phyloP scores from a whole-genome alignment of 768 basidiomycete genomes.

The Neoboletus subvelutipes region DNA sequence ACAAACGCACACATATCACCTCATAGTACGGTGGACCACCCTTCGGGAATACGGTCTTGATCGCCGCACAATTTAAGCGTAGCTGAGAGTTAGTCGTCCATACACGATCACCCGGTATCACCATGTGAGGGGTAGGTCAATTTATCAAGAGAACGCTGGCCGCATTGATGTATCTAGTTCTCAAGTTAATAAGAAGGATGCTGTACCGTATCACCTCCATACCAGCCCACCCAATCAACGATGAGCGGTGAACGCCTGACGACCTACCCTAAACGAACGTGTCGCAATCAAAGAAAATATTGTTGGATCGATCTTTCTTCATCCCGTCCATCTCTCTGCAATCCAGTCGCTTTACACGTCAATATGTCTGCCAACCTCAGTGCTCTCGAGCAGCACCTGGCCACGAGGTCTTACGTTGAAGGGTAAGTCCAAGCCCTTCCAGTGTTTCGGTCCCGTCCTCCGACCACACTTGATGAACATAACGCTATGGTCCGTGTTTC shows the following conservation, averaged over 20 bases:
- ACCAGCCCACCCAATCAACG: conserved; percentile 13
- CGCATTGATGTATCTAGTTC: background rate
- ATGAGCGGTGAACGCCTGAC: background rate
- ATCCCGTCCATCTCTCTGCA: conserved; percentile 26
- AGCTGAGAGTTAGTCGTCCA: background rate
- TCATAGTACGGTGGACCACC: background rate
- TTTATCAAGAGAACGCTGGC: background rate
- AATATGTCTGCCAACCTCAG: conserved; percentile 66
- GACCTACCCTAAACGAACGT: conserved; percentile 35
- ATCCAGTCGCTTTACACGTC: conserved; percentile 11
- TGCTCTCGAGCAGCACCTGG: conserved; percentile 84
- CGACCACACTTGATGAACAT: conserved; percentile 56
- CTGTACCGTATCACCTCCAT: background rate
- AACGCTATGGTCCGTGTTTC: conserved; percentile 96
- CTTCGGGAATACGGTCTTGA: background rate
- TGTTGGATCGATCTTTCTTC: conserved; percentile 28
- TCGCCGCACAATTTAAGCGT: background rate
- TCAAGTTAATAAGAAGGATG: background rate
- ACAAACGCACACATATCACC: background rate
- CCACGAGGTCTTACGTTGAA: conserved; percentile 84
- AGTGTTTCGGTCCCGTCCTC: conserved; percentile 4
- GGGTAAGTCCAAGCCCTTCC: conserved; percentile 60
- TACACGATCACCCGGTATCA: background rate
- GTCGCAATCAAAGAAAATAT: conserved; percentile 19
- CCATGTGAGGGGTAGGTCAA: background rate